Evolutionary conservation across 2,329 filamentous ascomycete genomes (phyloP).

Genomic region (Phyllosticta paracitricarpa): DNA sequence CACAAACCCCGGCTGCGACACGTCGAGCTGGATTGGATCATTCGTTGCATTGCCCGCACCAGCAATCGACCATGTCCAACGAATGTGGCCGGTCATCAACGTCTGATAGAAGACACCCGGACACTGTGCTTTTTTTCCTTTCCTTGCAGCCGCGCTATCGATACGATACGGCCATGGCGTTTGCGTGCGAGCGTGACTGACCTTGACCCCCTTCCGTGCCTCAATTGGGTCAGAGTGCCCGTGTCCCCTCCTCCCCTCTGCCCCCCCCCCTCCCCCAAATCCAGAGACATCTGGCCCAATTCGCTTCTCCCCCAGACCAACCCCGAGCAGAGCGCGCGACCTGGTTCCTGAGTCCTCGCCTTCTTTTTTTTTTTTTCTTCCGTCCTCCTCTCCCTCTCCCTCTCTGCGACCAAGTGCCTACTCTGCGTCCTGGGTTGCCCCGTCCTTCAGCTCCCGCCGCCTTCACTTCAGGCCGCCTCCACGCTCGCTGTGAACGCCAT

Average conservation of each 20-base stretch:
- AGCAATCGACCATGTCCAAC: not conserved
- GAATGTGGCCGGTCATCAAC: not conserved
- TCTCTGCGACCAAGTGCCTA: not conserved
- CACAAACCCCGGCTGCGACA: not conserved
- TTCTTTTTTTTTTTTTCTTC: not conserved
- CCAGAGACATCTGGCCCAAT: slow-evolving; percentile 6
- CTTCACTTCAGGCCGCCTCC: not conserved
- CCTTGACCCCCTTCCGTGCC: not conserved
- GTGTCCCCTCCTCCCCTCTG: slow-evolving; percentile 3
- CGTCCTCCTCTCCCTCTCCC: not conserved
- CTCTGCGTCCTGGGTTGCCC: not conserved
- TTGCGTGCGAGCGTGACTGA: not conserved
- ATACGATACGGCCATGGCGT: not conserved
- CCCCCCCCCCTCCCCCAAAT: not conserved
- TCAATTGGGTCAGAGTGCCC: not conserved
- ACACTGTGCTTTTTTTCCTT: not conserved
- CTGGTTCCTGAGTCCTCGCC: not conserved
- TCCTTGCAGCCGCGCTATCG: not conserved
- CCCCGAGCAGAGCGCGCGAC: not conserved
- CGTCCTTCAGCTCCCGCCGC: not conserved
- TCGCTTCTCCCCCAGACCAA: slow-evolving; percentile 1
- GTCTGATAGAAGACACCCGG: not conserved
- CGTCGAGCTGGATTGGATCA: not conserved
- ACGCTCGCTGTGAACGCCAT: not conserved
- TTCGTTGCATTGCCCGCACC: not conserved